Percentiles rank a stretch among this genome's conserved stretches.
phyloP scores from a whole-genome alignment of 208 protist genomes.

The Strigomonas oncopelti region DNA sequence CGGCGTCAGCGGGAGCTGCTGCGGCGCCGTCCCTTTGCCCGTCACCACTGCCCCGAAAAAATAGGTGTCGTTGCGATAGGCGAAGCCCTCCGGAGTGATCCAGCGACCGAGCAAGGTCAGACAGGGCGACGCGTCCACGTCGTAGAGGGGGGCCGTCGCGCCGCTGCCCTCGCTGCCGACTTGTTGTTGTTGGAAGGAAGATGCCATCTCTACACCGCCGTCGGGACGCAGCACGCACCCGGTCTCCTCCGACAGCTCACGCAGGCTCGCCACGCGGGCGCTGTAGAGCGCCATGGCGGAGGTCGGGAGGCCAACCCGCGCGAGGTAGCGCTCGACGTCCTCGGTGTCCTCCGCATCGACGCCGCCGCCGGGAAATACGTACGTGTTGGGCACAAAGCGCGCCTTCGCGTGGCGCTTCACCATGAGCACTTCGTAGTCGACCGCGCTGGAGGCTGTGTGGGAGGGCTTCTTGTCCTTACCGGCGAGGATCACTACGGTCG shows the following conservation, averaged over 20 bases:
- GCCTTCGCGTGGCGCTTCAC: constrained; percentile 51
- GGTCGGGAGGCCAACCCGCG: constrained; percentile 10
- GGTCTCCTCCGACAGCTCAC: constrained; percentile 54
- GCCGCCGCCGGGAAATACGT: constrained; percentile 60
- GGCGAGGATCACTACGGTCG: constrained; percentile 40
- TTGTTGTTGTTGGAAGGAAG: background rate
- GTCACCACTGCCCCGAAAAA: constrained; percentile 38
- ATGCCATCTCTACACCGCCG: background rate
- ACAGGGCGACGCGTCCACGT: constrained; percentile 11
- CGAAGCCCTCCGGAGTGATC: constrained; percentile 40
- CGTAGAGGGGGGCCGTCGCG: background rate
- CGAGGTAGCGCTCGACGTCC: constrained; percentile 10
- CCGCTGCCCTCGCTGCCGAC: background rate
- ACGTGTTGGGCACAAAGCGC: constrained; percentile 51
- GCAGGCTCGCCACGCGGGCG: constrained; percentile 34
- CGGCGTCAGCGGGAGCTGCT: constrained; percentile 22
- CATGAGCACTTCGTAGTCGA: constrained; percentile 53
- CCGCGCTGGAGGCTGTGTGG: background rate
- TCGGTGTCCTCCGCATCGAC: constrained; percentile 32
- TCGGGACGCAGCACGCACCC: constrained; percentile 32
- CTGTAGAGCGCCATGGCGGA: constrained; percentile 18
- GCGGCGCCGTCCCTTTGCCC: constrained; percentile 12
- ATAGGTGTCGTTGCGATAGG: constrained; percentile 55
- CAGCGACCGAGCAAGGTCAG: constrained; percentile 40
- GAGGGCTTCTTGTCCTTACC: background rate